Percentiles rank a stretch among this genome's conserved stretches.
phyloP scores from a whole-genome alignment of 768 basidiomycete species.

The Tulasnella sp. region DNA sequence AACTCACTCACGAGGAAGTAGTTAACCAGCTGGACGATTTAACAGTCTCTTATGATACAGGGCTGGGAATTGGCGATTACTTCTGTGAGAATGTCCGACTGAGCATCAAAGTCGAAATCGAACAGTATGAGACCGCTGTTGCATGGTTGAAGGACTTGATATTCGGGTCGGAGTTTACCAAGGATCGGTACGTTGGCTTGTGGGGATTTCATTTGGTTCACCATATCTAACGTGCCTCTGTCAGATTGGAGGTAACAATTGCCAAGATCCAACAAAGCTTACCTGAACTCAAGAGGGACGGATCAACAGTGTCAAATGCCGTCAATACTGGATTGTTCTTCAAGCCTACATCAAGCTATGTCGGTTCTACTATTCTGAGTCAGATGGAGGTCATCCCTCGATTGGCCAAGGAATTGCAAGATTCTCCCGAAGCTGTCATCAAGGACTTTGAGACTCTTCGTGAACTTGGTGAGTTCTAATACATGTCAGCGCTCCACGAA shows the following conservation, averaged over 20 bases:
- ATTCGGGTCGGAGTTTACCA: conserved; percentile 60
- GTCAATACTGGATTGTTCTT: conserved; percentile 54
- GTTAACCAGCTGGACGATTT: conserved; percentile 80
- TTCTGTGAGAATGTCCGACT: conserved; percentile 67
- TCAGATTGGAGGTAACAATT: conserved; percentile 65
- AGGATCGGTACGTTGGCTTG: conserved; percentile 45
- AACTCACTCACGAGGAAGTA: conserved; percentile 75
- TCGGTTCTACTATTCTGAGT: conserved; percentile 51
- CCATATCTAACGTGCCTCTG: not conserved
- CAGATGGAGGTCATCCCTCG: conserved; percentile 71
- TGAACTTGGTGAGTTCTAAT: conserved; percentile 39
- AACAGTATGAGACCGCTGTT: conserved; percentile 66
- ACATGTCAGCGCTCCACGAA: not conserved
- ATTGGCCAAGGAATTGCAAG: conserved; percentile 56
- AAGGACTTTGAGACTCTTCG: conserved; percentile 64
- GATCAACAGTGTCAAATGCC: conserved; percentile 62
- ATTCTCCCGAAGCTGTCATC: conserved; percentile 57
- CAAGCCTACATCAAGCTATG: conserved; percentile 54
- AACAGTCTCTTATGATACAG: conserved; percentile 74
- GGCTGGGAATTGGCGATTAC: conserved; percentile 46
- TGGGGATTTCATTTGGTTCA: not conserved
- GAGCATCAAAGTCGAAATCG: conserved; percentile 71
- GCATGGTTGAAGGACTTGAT: conserved; percentile 77
- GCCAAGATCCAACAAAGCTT: conserved; percentile 84
- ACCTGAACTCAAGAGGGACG: conserved; percentile 85